Conservation (phyloP, 2,329 filamentous ascomycete genomes). For the Microdochium bolleyi region DNA sequence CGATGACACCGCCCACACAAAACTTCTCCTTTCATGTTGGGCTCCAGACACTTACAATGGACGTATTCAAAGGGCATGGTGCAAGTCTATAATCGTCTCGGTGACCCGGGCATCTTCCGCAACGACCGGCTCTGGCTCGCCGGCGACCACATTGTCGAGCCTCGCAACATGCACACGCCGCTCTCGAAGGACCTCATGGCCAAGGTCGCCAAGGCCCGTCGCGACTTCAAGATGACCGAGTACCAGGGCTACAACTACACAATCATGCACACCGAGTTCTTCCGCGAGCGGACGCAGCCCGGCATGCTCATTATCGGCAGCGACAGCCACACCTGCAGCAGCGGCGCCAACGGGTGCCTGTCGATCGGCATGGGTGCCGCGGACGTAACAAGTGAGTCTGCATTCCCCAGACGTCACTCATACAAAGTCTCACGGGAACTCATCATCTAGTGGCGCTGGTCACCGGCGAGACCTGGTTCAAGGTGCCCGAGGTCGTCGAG, state of each 20-base stretch:
- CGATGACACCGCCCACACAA: not conserved
- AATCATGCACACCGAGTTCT: slow-evolving; percentile 40
- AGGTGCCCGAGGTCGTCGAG: slow-evolving; percentile 30
- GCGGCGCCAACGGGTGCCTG: slow-evolving; percentile 29
- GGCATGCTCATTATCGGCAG: slow-evolving; percentile 32
- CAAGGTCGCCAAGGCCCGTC: slow-evolving; percentile 23
- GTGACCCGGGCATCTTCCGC: slow-evolving; percentile 32
- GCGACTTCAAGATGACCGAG: slow-evolving; percentile 34
- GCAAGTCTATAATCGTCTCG: slow-evolving; percentile 27
- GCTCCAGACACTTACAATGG: no score
- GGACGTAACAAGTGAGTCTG: slow-evolving; percentile 25
- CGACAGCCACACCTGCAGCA: slow-evolving; percentile 38
- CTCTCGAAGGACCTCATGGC: slow-evolving; percentile 26
- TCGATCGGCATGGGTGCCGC: slow-evolving; percentile 36
- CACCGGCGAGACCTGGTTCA: slow-evolving; percentile 38
- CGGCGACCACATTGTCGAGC: slow-evolving; percentile 39
- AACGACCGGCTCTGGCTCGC: slow-evolving; percentile 43
- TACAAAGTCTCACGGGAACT: no score
- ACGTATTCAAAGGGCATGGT: slow-evolving; percentile 26
- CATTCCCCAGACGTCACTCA: no score
- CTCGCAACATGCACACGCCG: slow-evolving; percentile 26
- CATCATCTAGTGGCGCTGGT: slow-evolving; percentile 29
- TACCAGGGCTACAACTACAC: slow-evolving; percentile 19
- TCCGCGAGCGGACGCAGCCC: slow-evolving; percentile 31
- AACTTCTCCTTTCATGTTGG: no score